These are phyloP conservation scores for Xylaria arbuscula DNA, from an alignment of 2,329 filamentous ascomycete species.

Conservation along the genomic window DNA sequence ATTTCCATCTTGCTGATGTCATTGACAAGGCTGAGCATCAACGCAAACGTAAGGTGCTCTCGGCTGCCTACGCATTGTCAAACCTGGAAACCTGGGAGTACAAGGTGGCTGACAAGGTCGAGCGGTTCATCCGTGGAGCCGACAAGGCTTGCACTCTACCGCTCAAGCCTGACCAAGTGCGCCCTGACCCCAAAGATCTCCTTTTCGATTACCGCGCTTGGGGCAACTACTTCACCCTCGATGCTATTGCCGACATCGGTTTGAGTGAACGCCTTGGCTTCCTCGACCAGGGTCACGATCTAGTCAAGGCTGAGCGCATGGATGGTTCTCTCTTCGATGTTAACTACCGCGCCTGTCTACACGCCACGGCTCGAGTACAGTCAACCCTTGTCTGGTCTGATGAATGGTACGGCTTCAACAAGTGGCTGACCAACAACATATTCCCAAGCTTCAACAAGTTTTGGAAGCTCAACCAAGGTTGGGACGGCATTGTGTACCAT, in stretches of 20 bases:
- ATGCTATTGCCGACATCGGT: constrained; percentile 68
- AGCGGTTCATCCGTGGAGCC: constrained; percentile 29
- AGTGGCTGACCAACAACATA: neutral
- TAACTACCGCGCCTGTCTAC: constrained; percentile 1
- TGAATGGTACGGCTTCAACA: constrained; percentile 2
- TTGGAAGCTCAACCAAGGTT: constrained; percentile 10
- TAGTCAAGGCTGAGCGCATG: constrained; percentile 19
- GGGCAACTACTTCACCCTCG: constrained; percentile 67
- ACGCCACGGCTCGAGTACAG: neutral
- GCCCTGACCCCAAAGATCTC: constrained; percentile 50
- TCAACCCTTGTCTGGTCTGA: neutral
- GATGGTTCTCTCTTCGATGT: constrained; percentile 6
- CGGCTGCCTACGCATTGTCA: constrained; percentile 63
- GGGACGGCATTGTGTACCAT: constrained; percentile 54
- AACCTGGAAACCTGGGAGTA: constrained; percentile 66
- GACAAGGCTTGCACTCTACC: constrained; percentile 38
- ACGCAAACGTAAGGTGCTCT: constrained; percentile 62
- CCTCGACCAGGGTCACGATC: constrained; percentile 59
- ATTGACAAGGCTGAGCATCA: constrained; percentile 55
- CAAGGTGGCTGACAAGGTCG: constrained; percentile 64
- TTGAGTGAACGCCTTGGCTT: constrained; percentile 63
- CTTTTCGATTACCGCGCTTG: constrained; percentile 63
- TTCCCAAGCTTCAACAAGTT: neutral
- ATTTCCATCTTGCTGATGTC: constrained; percentile 3
- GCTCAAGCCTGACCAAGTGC: constrained; percentile 33